Evolutionary conservation across 179 eudicot species (phyloP), one percentile per base, ranked within the genome.

Genomic region (Sideroxylon spinosum): DNA sequence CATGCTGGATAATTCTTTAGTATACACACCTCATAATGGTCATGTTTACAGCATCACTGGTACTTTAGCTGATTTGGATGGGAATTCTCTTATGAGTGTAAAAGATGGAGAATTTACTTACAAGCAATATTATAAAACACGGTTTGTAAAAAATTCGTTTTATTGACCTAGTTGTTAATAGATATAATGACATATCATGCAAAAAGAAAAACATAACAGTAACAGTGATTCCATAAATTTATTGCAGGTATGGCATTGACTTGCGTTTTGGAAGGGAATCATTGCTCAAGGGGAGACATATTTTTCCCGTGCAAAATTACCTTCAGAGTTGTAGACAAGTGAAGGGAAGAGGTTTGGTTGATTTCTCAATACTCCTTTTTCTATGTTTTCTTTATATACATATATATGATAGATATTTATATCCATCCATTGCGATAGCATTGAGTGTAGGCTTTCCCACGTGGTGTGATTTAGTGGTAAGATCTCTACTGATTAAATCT

Each of bases 1-100:
- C 75, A 70, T 82, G 83, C 68, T 96, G 76, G 88, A 89, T 71
- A 88, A 89, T 74, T 90, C 94, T 73, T 75, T 92, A 82, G 97
- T 92, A 5, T 83, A 79, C 73, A 91, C 99, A 9, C 97, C 99
- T 73, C 99, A 96, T 73, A 94, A 87, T 76, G 87, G 90, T 71
- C 66, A 50, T 71, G 12, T 92, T 28, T 96, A 96, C 83, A 87
- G 89, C 78, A 81, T 89, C 12, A 69, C 76, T 19, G 93, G 93
- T 3, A 80, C 80, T 74, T 80, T 88, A 73, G 80, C 81, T 59
- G 84, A 83, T 61, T 74, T 90, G 86, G 67, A 90, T 76, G 90
- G 90, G 16, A 90, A 85, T 80, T 84, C 96, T 0, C 37, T 9
- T 49, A 32, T 96, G 80, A 78, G 32, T 64, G 26, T 78, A 66